Conservation (phyloP, 2,329 filamentous ascomycete species). For the Pseudogymnoascus pannorum region DNA sequence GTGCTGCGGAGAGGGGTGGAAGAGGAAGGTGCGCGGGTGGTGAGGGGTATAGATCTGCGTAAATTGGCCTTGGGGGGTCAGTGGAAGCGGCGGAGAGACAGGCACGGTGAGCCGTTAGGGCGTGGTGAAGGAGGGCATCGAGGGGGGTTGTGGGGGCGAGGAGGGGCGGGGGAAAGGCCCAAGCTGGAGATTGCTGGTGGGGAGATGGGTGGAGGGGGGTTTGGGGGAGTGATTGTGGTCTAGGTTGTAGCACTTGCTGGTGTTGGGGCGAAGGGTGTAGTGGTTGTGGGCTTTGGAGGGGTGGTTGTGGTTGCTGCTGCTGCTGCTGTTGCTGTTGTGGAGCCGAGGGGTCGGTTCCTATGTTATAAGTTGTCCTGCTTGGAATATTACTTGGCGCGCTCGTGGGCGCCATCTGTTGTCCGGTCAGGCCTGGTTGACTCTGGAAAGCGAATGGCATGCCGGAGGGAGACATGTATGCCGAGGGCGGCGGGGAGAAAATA, state of each 20-base stretch:
- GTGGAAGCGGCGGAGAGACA: neutral
- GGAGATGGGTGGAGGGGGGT: neutral
- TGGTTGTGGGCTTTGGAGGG: neutral
- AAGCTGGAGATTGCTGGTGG: neutral
- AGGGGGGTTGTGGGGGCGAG: neutral
- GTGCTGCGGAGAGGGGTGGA: neutral
- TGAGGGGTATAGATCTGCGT: neutral
- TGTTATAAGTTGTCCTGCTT: neutral
- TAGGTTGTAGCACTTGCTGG: neutral
- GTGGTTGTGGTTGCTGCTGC: neutral
- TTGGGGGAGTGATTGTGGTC: neutral
- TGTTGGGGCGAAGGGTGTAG: neutral
- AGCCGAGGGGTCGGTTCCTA: neutral
- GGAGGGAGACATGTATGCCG: neutral
- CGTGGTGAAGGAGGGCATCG: neutral
- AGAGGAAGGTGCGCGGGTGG: neutral
- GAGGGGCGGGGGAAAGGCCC: neutral
- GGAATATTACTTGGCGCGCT: neutral
- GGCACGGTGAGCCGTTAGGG: neutral
- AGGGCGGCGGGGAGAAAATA: neutral
- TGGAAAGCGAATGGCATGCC: constrained; percentile 1
- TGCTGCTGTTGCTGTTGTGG: neutral
- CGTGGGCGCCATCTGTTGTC: neutral
- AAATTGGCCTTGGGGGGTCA: neutral
- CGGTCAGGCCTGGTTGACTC: neutral